Evolutionary conservation across 2,329 filamentous ascomycete genomes (phyloP).

Genomic region (Pezicula radicicola): DNA sequence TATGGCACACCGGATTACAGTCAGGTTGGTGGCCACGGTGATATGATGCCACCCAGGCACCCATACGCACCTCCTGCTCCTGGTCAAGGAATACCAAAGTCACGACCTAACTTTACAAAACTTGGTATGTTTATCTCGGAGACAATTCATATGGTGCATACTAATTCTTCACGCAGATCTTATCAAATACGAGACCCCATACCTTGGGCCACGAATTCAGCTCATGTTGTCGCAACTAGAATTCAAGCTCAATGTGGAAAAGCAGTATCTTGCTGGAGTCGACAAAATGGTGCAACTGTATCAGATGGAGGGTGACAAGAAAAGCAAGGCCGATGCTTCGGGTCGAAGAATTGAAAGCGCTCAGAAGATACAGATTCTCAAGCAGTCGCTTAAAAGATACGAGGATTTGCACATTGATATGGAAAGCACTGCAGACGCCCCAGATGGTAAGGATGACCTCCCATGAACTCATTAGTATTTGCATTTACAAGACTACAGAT

Average conservation of each 20-base stretch:
- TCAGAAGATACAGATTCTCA: slow-evolving; percentile 94
- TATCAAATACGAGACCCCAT: slow-evolving; percentile 96
- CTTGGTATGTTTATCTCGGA: slow-evolving; percentile 63
- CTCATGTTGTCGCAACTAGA: slow-evolving; percentile 98
- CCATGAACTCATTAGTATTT: neutral
- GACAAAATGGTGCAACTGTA: slow-evolving; percentile 99
- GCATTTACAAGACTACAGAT: slow-evolving; percentile 50
- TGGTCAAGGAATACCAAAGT: slow-evolving; percentile 64
- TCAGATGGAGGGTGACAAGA: slow-evolving; percentile 93
- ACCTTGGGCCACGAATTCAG: slow-evolving; percentile 95
- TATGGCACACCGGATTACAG: slow-evolving; percentile 59
- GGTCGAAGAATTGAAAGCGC: slow-evolving; percentile 89
- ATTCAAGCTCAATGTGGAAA: slow-evolving; percentile 98
- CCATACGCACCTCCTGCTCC: slow-evolving; percentile 76
- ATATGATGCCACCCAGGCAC: slow-evolving; percentile 76
- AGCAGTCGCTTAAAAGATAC: slow-evolving; percentile 94
- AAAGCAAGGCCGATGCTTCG: slow-evolving; percentile 91
- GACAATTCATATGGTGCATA: slow-evolving; percentile 2
- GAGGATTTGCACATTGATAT: slow-evolving; percentile 96
- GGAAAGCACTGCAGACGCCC: slow-evolving; percentile 68
- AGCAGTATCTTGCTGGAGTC: slow-evolving; percentile 97
- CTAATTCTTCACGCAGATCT: slow-evolving; percentile 59
- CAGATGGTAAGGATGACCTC: slow-evolving; percentile 63
- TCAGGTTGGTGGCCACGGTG: slow-evolving; percentile 61
- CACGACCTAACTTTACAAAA: slow-evolving; percentile 90